phyloP scores from a whole-genome alignment of 352 stramenopile genomes.

The Phytopythium oedochilum region DNA sequence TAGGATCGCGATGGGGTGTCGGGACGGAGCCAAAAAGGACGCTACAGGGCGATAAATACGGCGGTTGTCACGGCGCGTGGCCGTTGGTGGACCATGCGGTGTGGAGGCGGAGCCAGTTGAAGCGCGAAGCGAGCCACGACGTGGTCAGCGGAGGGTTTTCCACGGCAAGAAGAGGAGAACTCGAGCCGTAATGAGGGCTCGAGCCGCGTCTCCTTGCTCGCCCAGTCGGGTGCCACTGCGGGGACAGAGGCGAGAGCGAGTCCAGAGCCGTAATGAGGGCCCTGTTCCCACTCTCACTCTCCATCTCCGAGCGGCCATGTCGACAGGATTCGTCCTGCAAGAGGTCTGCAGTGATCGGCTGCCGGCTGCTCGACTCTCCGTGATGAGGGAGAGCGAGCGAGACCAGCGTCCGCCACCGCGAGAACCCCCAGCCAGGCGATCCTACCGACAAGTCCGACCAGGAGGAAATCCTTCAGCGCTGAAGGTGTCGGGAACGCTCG shows the following conservation, averaged over 20 bases:
- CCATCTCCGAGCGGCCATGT: not conserved
- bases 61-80: not conserved
- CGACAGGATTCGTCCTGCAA: not conserved
- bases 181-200: constrained; percentile 6
- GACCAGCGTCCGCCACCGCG: not conserved
- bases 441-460: not conserved
- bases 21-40: not conserved
- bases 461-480: not conserved
- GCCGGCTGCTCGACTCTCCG: constrained; percentile 6
- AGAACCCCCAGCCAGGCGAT: not conserved
- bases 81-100: not conserved
- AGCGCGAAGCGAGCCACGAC: not conserved
- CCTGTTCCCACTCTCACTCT: not conserved
- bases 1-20: too few species aligned
- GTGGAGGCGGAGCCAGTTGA: not conserved
- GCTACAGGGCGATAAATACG: not conserved
- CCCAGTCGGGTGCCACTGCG: not conserved
- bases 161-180: not conserved
- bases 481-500: not conserved
- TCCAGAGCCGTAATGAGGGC: constrained; percentile 23
- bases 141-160: not conserved
- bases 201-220: not conserved
- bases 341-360: not conserved
- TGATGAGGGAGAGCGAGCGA: constrained; percentile 21
- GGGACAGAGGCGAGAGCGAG: not conserved